Evolutionary conservation across 1,284 basidiomycete genomes (phyloP).

Genomic region (Takashimella tepidaria): DNA sequence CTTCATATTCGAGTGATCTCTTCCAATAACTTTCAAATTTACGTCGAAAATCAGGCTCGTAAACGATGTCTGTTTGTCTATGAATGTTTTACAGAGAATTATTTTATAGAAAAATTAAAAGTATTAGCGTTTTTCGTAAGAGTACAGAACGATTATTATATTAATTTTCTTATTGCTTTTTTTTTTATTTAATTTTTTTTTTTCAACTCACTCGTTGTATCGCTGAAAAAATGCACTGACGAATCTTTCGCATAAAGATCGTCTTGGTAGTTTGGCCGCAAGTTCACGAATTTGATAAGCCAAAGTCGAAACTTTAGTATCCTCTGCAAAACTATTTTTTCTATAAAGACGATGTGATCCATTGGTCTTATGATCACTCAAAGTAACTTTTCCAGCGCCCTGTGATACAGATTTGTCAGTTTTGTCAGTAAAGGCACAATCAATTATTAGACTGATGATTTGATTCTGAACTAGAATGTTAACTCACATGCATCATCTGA

Average conservation of each 20-base stretch:
- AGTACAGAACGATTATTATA: no score
- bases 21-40: slow-evolving; percentile 27
- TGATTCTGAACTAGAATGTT: no score
- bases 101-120: not conserved
- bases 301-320: slow-evolving; percentile 13
- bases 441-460: no score
- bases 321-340: not conserved
- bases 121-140: not conserved
- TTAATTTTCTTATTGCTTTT: no score
- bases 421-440: no score
- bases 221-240: slow-evolving; percentile 21
- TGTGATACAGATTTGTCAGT: no score
- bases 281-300: slow-evolving; percentile 21
- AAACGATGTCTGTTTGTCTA: slow-evolving; percentile 31
- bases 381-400: not conserved
- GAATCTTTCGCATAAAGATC: slow-evolving; percentile 22
- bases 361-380: not conserved
- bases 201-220: slow-evolving; percentile 24
- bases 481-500: slow-evolving; percentile 18
- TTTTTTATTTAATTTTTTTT: no score
- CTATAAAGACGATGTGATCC: not conserved
- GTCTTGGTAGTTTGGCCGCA: slow-evolving; percentile 18
- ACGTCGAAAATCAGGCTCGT: slow-evolving; percentile 24
- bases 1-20: slow-evolving; percentile 19
- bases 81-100: no score